Conservation (phyloP, 179 eudicot species). For the Silene vulgaris region DNA sequence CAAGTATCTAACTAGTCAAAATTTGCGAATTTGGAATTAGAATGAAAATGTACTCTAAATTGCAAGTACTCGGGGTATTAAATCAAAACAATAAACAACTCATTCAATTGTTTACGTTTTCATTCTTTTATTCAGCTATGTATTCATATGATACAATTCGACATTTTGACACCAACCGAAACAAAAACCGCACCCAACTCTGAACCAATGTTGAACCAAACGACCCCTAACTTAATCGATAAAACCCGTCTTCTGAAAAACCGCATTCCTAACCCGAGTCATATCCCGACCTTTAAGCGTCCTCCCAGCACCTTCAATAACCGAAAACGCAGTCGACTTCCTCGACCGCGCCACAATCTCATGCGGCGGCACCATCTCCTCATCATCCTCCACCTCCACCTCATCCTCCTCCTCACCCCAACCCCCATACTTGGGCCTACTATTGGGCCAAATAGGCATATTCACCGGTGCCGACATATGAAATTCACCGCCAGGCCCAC, state of each 20-base stretch:
- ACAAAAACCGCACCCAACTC: neutral
- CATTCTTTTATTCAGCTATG: neutral
- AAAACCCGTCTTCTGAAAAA: slow-evolving; percentile 46
- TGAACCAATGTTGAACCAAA: neutral
- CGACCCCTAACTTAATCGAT: slow-evolving; percentile 29
- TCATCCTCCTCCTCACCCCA: slow-evolving; percentile 31
- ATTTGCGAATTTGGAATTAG: no score
- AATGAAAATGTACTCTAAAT: no score
- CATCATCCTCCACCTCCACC: slow-evolving; percentile 30
- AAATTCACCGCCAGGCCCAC: slow-evolving; percentile 17
- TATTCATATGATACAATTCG: neutral
- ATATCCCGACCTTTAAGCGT: slow-evolving; percentile 64
- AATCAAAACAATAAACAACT: no score
- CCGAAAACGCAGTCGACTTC: slow-evolving; percentile 42
- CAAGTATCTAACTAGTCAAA: no score
- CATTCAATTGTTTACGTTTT: no score
- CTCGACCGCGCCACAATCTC: slow-evolving; percentile 65
- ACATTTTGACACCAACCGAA: neutral
- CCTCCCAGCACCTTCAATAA: slow-evolving; percentile 60
- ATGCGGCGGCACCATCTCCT: slow-evolving; percentile 68
- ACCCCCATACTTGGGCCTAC: neutral
- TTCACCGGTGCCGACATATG: slow-evolving; percentile 58
- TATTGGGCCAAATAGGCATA: slow-evolving; percentile 49
- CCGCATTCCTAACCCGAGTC: slow-evolving; percentile 51
- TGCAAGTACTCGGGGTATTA: no score